These are phyloP conservation scores for Tolypocladium endophyticum DNA, from an alignment of 2,329 filamentous ascomycete species.

Conservation along the genomic window DNA sequence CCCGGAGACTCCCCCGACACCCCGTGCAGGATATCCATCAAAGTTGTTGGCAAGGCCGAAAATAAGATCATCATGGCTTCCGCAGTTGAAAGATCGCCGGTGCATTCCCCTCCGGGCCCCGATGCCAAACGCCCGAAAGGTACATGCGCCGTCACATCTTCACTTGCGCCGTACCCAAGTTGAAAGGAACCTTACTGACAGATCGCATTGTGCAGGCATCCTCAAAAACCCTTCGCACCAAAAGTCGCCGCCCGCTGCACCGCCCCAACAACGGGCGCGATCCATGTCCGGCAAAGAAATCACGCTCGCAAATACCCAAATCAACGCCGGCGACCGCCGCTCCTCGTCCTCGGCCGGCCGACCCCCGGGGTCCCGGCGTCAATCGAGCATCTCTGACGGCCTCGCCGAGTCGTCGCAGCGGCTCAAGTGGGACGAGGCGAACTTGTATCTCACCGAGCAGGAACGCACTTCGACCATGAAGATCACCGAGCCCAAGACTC, in stretches of 20 bases:
- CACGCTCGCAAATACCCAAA: conserved; percentile 85
- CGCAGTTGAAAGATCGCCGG: conserved; percentile 23
- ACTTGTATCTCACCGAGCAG: conserved; percentile 93
- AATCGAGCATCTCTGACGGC: conserved; percentile 42
- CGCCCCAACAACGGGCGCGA: conserved; percentile 22
- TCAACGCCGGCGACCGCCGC: conserved; percentile 83
- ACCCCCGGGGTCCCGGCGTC: conserved; percentile 56
- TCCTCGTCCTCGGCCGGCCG: conserved; percentile 66
- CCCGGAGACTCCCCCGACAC: too few relatives aligned
- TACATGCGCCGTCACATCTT: conserved; percentile 11
- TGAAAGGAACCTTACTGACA: not conserved
- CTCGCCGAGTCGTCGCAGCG: conserved; percentile 52
- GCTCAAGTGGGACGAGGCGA: conserved; percentile 97
- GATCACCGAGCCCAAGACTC: conserved; percentile 97
- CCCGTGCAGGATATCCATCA: too few relatives aligned
- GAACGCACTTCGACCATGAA: conserved; percentile 96
- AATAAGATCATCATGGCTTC: conserved; percentile 24
- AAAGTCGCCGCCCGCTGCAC: conserved; percentile 44
- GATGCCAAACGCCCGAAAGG: conserved; percentile 35
- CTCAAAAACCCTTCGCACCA: conserved; percentile 74
- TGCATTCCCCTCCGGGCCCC: conserved; percentile 30
- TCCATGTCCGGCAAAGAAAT: conserved; percentile 67
- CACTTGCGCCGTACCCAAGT: not conserved
- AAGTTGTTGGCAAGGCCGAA: not conserved
- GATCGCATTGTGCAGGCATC: conserved; percentile 51